Percentiles rank a stretch among this genome's conserved stretches.
These are phyloP conservation scores for Calonectria pauciramosa DNA, from an alignment of 2,329 filamentous ascomycete species.

Conservation along the genomic window DNA sequence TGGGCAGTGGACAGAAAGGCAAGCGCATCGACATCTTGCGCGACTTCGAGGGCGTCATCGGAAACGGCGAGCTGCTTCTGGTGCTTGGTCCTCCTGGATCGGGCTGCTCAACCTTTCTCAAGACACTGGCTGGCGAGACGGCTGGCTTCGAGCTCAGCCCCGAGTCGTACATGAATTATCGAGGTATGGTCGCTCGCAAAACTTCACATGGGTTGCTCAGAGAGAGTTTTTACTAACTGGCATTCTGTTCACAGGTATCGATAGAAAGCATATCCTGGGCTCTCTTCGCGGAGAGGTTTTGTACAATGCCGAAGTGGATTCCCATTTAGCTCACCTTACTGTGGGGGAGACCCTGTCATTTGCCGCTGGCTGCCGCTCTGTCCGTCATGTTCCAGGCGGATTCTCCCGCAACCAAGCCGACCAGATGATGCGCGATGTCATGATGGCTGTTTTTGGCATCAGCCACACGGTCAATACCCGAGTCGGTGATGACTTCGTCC, in stretches of 20 bases:
- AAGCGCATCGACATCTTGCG: constrained; percentile 63
- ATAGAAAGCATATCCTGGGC: constrained; percentile 37
- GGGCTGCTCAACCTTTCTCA: constrained; percentile 78
- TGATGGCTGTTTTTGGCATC: constrained; percentile 77
- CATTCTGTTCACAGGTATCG: background rate
- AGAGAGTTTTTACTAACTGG: background rate
- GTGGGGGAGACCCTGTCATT: constrained; percentile 76
- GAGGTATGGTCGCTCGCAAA: constrained; percentile 23
- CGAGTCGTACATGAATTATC: constrained; percentile 39
- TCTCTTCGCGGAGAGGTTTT: constrained; percentile 34
- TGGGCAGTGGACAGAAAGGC: background rate
- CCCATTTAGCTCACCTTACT: constrained; percentile 66
- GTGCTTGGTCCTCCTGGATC: constrained; percentile 74
- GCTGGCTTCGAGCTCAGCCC: constrained; percentile 73
- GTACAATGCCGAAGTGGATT: constrained; percentile 42
- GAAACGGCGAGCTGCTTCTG: constrained; percentile 78
- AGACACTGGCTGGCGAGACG: constrained; percentile 69
- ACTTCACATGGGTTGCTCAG: background rate
- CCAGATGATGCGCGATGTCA: constrained; percentile 71
- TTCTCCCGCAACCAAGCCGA: constrained; percentile 66
- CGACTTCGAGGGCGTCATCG: constrained; percentile 73
- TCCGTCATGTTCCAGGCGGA: constrained; percentile 70
- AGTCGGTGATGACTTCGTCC: constrained; percentile 77
- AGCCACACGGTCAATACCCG: constrained; percentile 79
- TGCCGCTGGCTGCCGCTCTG: constrained; percentile 72